A percentile compares a stretch with the other conserved stretches of the same genome.
These are phyloP conservation scores for Podaxis sp. DNA, from an alignment of 768 basidiomycete genomes.

Conservation along the genomic window DNA sequence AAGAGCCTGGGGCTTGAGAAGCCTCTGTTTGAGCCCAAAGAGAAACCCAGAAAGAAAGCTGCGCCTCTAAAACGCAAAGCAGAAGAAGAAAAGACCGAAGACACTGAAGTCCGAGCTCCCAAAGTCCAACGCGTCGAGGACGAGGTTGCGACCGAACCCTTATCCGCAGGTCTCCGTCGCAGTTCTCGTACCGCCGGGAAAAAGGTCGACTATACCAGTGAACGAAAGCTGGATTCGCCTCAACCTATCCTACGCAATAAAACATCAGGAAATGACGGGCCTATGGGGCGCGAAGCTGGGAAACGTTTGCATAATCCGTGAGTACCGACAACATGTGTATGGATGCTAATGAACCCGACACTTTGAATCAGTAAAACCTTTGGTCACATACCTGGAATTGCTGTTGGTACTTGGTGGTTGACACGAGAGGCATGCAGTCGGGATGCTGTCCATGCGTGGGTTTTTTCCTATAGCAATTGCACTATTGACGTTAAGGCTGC, in stretches of 20 bases:
- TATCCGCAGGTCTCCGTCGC: slow-evolving; percentile 44
- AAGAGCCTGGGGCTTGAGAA: slow-evolving; percentile 41
- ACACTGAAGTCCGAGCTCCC: slow-evolving; percentile 17
- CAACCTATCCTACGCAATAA: slow-evolving; percentile 40
- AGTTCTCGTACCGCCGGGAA: slow-evolving; percentile 67
- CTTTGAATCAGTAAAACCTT: slow-evolving; percentile 60
- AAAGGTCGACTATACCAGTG: slow-evolving; percentile 50
- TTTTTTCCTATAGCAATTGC: slow-evolving; percentile 9
- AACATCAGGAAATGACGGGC: slow-evolving; percentile 30
- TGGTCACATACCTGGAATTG: slow-evolving; percentile 77
- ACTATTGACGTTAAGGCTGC: slow-evolving; percentile 9
- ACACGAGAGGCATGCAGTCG: slow-evolving; percentile 65
- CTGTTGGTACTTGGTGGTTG: slow-evolving; percentile 84
- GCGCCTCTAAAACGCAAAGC: slow-evolving; percentile 25
- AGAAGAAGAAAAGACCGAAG: slow-evolving; percentile 21
- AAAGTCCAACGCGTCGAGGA: slow-evolving; percentile 34
- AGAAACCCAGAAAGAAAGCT: slow-evolving; percentile 30
- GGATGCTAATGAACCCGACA: neutral
- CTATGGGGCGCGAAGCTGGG: slow-evolving; percentile 33
- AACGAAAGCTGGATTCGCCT: slow-evolving; percentile 33
- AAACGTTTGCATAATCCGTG: slow-evolving; percentile 51
- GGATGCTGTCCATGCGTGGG: slow-evolving; percentile 86
- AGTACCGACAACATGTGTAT: slow-evolving; percentile 20
- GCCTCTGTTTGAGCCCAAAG: slow-evolving; percentile 48
- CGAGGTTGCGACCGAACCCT: slow-evolving; percentile 14